A percentile compares a stretch with the other conserved stretches of the same genome.
Conservation (phyloP, 1,139 yeast genomes). For the Saccharomyces hybrid region DNA sequence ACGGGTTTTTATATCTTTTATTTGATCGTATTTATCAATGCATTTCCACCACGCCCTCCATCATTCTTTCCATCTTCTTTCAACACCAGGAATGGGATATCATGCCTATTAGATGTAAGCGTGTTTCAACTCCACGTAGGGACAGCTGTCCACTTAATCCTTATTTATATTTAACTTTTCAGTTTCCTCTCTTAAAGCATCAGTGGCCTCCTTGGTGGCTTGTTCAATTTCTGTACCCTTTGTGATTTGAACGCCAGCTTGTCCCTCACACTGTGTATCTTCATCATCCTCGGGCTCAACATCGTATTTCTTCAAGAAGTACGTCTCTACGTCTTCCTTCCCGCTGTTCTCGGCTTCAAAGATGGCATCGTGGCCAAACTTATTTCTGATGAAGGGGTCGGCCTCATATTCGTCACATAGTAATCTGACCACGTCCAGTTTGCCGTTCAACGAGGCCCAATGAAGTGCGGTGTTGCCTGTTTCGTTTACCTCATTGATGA, state of each 20-base stretch:
- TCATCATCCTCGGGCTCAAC: conserved; percentile 55
- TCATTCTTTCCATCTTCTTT: neutral
- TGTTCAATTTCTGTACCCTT: conserved; percentile 39
- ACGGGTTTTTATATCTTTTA: neutral
- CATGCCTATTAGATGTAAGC: neutral
- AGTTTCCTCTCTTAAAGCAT: conserved; percentile 23
- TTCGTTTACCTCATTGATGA: conserved; percentile 56
- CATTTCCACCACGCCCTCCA: neutral
- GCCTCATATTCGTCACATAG: conserved; percentile 69
- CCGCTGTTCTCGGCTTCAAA: conserved; percentile 80
- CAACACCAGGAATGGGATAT: neutral
- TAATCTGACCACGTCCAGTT: conserved; percentile 58
- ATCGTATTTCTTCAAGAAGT: conserved; percentile 63
- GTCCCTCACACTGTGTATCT: conserved; percentile 32
- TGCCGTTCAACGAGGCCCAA: conserved; percentile 92
- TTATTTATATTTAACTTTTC: conserved; percentile 14
- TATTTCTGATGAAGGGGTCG: conserved; percentile 73
- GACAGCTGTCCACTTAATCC: neutral
- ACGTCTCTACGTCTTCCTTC: conserved; percentile 58
- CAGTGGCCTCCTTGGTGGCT: conserved; percentile 36
- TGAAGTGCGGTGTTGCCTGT: conserved; percentile 90
- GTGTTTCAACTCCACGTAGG: neutral
- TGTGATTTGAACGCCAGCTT: conserved; percentile 29
- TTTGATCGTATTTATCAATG: neutral
- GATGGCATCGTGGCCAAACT: conserved; percentile 72